Conservation (phyloP, 2,329 filamentous ascomycete species). For the Penicillium polonicum region DNA sequence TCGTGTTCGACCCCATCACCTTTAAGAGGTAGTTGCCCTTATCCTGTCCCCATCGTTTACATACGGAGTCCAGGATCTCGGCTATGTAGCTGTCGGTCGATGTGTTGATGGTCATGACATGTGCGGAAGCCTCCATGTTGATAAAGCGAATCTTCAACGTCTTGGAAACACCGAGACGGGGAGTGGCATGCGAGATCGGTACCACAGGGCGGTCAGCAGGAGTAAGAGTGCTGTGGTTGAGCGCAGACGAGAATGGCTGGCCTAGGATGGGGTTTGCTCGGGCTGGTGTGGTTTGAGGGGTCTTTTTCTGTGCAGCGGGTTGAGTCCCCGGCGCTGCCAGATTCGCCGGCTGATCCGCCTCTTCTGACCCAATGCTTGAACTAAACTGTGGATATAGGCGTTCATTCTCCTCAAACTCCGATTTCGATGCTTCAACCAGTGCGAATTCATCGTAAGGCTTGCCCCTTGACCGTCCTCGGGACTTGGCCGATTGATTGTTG, state of each 20-base stretch:
- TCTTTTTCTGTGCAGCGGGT: slow-evolving; percentile 24
- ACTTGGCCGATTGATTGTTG: slow-evolving; percentile 58
- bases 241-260: slow-evolving; percentile 47
- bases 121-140: slow-evolving; percentile 57
- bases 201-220: slow-evolving; percentile 48
- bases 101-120: slow-evolving; percentile 55
- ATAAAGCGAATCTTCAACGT: slow-evolving; percentile 61
- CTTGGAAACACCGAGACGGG: slow-evolving; percentile 58
- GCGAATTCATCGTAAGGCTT: slow-evolving; percentile 68
- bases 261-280: slow-evolving; percentile 46
- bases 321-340: slow-evolving; percentile 24
- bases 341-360: slow-evolving; percentile 28
- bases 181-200: slow-evolving; percentile 48
- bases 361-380: slow-evolving; percentile 30
- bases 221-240: slow-evolving; percentile 46
- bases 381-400: slow-evolving; percentile 55
- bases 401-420: slow-evolving; percentile 59
- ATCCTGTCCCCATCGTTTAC: slow-evolving; percentile 62
- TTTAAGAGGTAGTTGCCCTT: slow-evolving; percentile 64
- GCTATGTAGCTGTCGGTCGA: slow-evolving; percentile 67
- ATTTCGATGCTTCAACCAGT: slow-evolving; percentile 58
- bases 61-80: slow-evolving; percentile 64
- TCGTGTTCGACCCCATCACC: slow-evolving; percentile 61
- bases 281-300: slow-evolving; percentile 13
- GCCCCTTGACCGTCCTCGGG: slow-evolving; percentile 58